Evolutionary conservation across 441 rosid genomes (phyloP).

Genomic region (Metrosideros polymorpha): DNA sequence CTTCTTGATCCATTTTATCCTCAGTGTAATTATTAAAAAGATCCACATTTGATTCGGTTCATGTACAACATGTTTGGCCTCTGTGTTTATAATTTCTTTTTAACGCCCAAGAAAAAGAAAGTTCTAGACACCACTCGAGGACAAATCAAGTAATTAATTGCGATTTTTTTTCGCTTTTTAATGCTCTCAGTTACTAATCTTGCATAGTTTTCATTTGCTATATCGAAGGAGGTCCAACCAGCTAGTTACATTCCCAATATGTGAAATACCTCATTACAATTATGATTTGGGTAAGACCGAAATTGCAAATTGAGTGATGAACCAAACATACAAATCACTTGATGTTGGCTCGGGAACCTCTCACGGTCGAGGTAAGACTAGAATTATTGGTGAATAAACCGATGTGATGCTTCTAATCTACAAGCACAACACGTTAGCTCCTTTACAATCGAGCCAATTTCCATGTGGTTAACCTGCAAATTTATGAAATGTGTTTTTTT

Average conservation of each 20-base stretch:
- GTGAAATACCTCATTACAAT: neutral
- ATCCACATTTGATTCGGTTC: neutral
- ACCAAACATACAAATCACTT: neutral
- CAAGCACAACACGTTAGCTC: fast-evolving
- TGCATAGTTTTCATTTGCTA: neutral
- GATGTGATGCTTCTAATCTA: fast-evolving
- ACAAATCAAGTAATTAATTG: neutral
- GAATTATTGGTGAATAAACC: neutral
- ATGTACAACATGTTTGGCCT: neutral
- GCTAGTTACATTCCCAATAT: too few species aligned
- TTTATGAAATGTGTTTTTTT: neutral
- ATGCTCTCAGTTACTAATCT: neutral
- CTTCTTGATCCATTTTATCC: neutral
- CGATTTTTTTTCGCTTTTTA: neutral
- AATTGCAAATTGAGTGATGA: neutral
- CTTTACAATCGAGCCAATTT: neutral
- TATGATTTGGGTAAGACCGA: neutral
- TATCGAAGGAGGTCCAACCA: neutral
- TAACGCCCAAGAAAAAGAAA: neutral
- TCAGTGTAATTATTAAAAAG: neutral
- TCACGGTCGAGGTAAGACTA: neutral
- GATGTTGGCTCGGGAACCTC: neutral
- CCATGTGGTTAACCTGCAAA: neutral
- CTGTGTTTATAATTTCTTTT: neutral
- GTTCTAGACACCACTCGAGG: neutral